phyloP scores from a whole-genome alignment of 1,284 basidiomycete species.

The Polyporus tsugae region DNA sequence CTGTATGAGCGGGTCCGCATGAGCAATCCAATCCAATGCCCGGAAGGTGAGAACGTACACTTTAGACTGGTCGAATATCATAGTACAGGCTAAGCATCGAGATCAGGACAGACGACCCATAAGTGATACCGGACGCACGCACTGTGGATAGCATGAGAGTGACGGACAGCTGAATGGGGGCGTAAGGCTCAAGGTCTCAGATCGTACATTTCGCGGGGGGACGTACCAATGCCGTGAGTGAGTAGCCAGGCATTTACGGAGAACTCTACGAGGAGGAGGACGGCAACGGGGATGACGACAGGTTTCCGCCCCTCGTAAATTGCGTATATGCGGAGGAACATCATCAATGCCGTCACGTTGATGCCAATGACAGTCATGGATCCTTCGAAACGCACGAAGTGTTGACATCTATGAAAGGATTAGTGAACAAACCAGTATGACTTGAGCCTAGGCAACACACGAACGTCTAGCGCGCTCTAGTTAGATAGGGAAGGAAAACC shows the following conservation, averaged over 20 bases:
- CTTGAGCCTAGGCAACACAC: not conserved
- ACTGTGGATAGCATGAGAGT: not conserved
- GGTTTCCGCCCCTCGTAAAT: conserved; percentile 49
- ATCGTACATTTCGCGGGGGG: not conserved
- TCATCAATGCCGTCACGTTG: conserved; percentile 60
- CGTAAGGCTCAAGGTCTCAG: too few species aligned
- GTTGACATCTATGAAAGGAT: conserved; percentile 46
- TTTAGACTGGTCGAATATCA: conserved; percentile 53
- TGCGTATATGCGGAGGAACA: conserved; percentile 61
- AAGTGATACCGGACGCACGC: not conserved
- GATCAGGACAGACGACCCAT: too few species aligned
- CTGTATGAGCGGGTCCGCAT: not conserved
- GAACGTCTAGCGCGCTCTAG: not conserved
- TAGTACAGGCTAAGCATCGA: conserved; percentile 54
- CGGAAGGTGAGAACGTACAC: conserved; percentile 40
- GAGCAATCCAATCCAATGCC: not conserved
- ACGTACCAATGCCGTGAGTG: conserved; percentile 36
- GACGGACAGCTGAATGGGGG: not conserved
- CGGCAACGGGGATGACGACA: conserved; percentile 47
- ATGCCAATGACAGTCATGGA: conserved; percentile 58
- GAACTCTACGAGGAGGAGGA: conserved; percentile 51
- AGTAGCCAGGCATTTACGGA: conserved; percentile 59
- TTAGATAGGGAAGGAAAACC: not conserved
- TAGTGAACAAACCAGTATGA: not conserved
- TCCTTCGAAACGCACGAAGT: conserved; percentile 60